A percentile compares a stretch with the other conserved stretches of the same genome.
phyloP scores from a whole-genome alignment of 306 rosid species.

The Lithocarpus polystachyus region DNA sequence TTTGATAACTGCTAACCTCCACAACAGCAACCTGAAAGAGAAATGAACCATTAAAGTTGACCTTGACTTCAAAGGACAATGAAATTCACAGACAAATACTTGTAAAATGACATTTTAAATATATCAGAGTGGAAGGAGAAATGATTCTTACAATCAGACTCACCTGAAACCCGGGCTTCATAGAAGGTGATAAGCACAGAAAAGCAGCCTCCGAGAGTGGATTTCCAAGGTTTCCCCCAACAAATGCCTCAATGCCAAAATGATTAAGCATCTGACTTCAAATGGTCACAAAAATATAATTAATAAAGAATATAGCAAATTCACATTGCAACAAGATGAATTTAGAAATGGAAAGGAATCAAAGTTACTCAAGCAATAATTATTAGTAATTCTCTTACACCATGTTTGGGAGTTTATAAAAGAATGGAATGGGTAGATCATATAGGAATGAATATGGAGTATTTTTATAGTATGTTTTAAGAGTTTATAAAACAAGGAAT shows the following conservation, averaged over 20 bases:
- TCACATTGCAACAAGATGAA: neutral
- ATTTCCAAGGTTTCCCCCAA: slow-evolving; percentile 36
- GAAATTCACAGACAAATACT: neutral
- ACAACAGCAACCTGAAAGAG: slow-evolving; percentile 29
- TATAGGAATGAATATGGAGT: too few relatives aligned
- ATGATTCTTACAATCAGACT: neutral
- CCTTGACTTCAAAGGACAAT: neutral
- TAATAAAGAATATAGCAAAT: neutral
- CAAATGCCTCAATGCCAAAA: slow-evolving; percentile 21
- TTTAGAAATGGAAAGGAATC: neutral
- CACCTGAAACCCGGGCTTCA: slow-evolving; percentile 25
- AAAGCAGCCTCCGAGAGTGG: slow-evolving; percentile 35
- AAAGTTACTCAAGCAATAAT: neutral
- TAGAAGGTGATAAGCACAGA: slow-evolving; percentile 20
- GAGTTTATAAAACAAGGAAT: too few relatives aligned
- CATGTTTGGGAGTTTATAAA: too few relatives aligned
- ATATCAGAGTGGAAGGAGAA: neutral
- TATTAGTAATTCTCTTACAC: neutral
- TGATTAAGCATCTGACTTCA: slow-evolving; percentile 30
- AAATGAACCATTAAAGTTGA: neutral
- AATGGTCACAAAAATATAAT: slow-evolving; percentile 3
- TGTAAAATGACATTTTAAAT: neutral
- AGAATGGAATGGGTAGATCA: too few relatives aligned
- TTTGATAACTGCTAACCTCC: slow-evolving; percentile 39
- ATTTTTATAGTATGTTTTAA: too few relatives aligned